Evolutionary conservation across 306 rosid genomes (phyloP).

Genomic region (barrel medic (Medicago truncatula)): DNA sequence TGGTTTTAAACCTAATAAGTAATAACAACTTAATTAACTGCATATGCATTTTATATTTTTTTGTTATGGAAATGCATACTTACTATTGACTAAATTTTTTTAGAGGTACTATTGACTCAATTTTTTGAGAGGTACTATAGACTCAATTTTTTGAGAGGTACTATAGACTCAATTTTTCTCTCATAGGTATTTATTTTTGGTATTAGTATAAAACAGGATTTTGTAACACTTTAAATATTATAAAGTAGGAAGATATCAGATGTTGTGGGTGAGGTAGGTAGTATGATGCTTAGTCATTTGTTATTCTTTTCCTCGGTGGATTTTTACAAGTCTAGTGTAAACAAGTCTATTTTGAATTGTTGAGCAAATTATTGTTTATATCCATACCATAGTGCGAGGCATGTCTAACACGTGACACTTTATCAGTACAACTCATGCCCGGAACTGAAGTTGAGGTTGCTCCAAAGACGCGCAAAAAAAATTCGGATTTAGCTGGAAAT

Average conservation of each 20-base stretch:
- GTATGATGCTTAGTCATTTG: slow-evolving; percentile 29
- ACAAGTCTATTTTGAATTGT: slow-evolving; percentile 32
- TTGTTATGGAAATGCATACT: not conserved
- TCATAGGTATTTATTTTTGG: slow-evolving; percentile 18
- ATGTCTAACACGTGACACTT: slow-evolving; percentile 46
- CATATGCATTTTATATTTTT: not conserved
- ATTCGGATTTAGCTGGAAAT: slow-evolving; percentile 48
- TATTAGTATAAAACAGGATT: slow-evolving; percentile 22
- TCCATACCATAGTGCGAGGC: slow-evolving; percentile 8
- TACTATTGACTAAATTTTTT: not conserved
- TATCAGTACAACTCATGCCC: slow-evolving; percentile 85
- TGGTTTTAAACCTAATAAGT: not conserved
- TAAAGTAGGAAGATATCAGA: slow-evolving; percentile 29
- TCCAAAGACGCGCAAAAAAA: slow-evolving; percentile 77
- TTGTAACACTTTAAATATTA: not conserved
- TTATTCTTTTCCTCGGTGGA: slow-evolving; percentile 23
- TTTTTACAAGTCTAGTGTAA: slow-evolving; percentile 24
- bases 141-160: not conserved
- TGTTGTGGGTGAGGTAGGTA: slow-evolving; percentile 31
- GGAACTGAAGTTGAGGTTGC: slow-evolving; percentile 93
- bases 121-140: no score
- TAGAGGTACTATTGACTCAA: no score
- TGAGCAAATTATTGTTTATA: not conserved
- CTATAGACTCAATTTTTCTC: slow-evolving; percentile 23
- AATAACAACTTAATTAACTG: slow-evolving; percentile 21